These are phyloP conservation scores for Aphanomyces invadans DNA, from an alignment of 352 stramenopile genomes.

Conservation along the genomic window DNA sequence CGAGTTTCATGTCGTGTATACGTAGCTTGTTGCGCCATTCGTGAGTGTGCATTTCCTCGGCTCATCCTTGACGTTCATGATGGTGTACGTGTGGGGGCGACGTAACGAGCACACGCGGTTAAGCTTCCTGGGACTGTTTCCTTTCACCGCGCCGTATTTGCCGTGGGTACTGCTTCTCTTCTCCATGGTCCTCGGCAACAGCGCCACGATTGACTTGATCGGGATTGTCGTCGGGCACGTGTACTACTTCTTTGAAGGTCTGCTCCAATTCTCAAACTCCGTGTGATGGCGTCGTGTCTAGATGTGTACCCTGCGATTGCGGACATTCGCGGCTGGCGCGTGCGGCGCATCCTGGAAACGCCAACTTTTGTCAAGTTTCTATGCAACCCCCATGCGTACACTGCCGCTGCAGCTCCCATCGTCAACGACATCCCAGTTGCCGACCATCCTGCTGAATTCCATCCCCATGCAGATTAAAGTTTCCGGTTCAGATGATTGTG, in stretches of 20 bases:
- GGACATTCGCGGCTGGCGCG: conserved; percentile 92
- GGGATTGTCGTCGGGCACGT: conserved; percentile 98
- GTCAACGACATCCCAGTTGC: conserved; percentile 15
- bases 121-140: conserved; percentile 96
- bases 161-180: conserved; percentile 98
- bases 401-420: neutral
- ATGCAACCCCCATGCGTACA: conserved; percentile 19
- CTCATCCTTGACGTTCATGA: conserved; percentile 99
- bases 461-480: conserved; percentile 8
- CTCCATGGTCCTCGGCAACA: conserved; percentile 92
- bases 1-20: neutral
- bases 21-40: conserved; percentile 90
- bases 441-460: neutral
- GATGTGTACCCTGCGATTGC: conserved; percentile 97
- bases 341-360: conserved; percentile 85
- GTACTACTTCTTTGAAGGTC: conserved; percentile 98
- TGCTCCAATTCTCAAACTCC: no score
- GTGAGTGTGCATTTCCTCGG: conserved; percentile 97
- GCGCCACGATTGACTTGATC: conserved; percentile 94
- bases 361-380: conserved; percentile 67
- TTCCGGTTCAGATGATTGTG: neutral
- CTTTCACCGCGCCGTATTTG: conserved; percentile 97
- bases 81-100: conserved; percentile 98
- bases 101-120: conserved; percentile 95
- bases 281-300: conserved; percentile 28